phyloP scores from a whole-genome alignment of 1,284 basidiomycete genomes.

The Earliella scabrosa region DNA sequence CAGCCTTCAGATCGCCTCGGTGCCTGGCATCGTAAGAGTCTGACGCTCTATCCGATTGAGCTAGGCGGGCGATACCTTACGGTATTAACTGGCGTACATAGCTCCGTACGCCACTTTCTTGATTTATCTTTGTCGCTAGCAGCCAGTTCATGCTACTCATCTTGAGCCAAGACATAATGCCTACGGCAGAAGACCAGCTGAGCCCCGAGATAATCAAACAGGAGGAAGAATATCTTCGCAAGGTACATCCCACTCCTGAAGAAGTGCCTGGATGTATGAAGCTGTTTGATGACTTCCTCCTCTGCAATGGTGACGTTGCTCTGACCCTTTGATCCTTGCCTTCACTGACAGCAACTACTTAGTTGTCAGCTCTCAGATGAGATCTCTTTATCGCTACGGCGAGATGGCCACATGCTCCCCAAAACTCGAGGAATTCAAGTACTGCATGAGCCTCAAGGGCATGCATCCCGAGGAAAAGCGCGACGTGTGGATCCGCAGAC shows the following conservation, averaged over 20 bases:
- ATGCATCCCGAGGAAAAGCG: conserved; percentile 78
- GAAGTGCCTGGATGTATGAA: conserved; percentile 83
- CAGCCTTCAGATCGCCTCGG: conserved; percentile 78
- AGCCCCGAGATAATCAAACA: conserved; percentile 47
- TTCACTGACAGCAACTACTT: no score
- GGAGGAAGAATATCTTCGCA: conserved; percentile 65
- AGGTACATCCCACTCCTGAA: conserved; percentile 72
- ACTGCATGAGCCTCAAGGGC: conserved; percentile 87
- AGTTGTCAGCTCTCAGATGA: conserved; percentile 86
- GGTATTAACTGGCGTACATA: neutral
- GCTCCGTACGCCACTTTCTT: no score
- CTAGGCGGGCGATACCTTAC: conserved; percentile 63
- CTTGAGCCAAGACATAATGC: no score
- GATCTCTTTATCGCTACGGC: conserved; percentile 88
- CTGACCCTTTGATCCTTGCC: neutral
- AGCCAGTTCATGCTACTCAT: neutral
- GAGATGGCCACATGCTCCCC: conserved; percentile 75
- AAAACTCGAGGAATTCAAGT: conserved; percentile 95
- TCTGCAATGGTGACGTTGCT: conserved; percentile 64
- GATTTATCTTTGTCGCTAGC: no score
- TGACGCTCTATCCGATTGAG: conserved; percentile 90
- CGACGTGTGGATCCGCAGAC: conserved; percentile 81
- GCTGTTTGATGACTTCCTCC: conserved; percentile 79
- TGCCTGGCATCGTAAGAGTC: conserved; percentile 56
- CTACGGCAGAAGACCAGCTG: conserved; percentile 7